Base-by-base conservation (phyloP, 192 early-diverging fungal genomes). In the Coemansia sp. region DNA sequence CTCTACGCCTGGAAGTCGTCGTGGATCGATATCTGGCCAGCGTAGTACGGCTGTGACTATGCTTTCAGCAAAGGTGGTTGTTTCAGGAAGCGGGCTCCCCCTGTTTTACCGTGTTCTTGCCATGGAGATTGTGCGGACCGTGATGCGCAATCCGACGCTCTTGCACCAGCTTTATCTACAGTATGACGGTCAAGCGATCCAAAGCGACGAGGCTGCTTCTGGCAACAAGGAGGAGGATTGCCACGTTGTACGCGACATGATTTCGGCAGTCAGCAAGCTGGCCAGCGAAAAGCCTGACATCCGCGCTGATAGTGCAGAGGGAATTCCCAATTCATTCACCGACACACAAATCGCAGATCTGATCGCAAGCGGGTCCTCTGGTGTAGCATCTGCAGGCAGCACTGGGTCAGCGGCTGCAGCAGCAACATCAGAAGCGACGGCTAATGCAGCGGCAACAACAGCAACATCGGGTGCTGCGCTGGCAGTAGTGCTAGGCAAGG, bases 191-290 rank as follows among this genome's bases (percentile, higher is more conserved):
- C 87, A 89, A 38, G 75, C 15, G 11, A 19, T 19, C 9, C 28
- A 47, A 8, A 13, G 29, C 5, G 19, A 33, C 14, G 59, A 66
- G 9, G 48, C 8, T 17, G 14, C 27, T 54, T 31, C 29, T 34
- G 41, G 6, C 6, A 36, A 22, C 6, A 57, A 57, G 15, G 54
- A 44, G 4, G 83, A 88, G 25, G 84, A 87, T 20, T 88, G 90
- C 7, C 88, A 92, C 56, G 86, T 92, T 5, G 88, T 94, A 58
- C 78, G 81, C 15, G 94, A 95, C 45, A 87, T 95, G 81, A 82
- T 97, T 30, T 83, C 85, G 29, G 87, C 85, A 7, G 77, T 96
- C 50, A 85, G 85, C 13, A 82, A 84, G 17, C 82, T 94, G n/a
- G 89, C 91, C 5, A 74, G 84, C 0, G 93, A 95, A 69, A 90